A percentile compares a stretch with the other conserved stretches of the same genome.
phyloP scores from a whole-genome alignment of 225 moss, liverwort and hornwort species.

The Marchantia polymorpha region DNA sequence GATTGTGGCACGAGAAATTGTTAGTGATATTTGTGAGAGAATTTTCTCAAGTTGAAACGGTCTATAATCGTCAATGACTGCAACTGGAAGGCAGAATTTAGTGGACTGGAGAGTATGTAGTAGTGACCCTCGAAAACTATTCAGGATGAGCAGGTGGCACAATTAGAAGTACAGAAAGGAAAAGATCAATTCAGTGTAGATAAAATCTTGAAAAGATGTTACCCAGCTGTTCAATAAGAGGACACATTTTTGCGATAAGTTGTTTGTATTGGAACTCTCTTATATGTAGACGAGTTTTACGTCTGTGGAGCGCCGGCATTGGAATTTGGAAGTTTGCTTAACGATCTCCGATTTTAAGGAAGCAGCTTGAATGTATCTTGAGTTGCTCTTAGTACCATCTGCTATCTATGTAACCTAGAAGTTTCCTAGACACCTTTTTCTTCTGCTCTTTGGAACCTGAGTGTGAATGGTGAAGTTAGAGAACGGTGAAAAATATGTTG shows the following conservation, averaged over 20 bases:
- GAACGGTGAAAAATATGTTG: no score
- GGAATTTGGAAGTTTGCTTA: no score
- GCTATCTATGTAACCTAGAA: no score
- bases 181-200: background rate
- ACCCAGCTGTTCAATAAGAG: background rate
- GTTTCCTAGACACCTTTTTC: no score
- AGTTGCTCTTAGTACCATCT: no score
- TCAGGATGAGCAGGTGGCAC: background rate
- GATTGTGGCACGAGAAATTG: constrained; percentile 1
- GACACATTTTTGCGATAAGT: background rate
- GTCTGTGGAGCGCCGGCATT: no score
- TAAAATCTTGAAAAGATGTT: background rate
- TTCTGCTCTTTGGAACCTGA: no score
- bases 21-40: background rate
- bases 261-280: no score
- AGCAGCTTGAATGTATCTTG: no score
- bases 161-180: background rate
- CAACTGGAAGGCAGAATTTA: background rate
- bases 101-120: constrained; percentile 7
- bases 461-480: no score
- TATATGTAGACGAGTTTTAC: no score
- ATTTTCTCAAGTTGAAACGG: constrained; percentile 16
- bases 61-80: background rate
- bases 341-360: no score
- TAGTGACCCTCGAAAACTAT: constrained; percentile 4